A percentile compares a stretch with the other conserved stretches of the same genome.
phyloP scores from a whole-genome alignment of 768 basidiomycete species.

The Leccinum variicolor region DNA sequence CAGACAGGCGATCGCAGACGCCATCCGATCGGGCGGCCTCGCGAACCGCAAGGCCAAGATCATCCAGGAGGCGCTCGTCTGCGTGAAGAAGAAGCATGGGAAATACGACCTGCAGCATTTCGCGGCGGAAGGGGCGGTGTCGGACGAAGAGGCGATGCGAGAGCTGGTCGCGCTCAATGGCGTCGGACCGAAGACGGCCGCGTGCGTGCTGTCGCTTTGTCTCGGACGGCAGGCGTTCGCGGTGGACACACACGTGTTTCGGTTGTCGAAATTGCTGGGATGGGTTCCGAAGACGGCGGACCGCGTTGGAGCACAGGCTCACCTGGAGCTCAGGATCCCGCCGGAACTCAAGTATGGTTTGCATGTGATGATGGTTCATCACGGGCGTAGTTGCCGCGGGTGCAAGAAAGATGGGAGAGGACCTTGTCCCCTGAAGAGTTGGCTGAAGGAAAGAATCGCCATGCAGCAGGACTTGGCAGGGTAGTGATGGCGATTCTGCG shows the following conservation, averaged over 20 bases:
- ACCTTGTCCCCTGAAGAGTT: slow-evolving; percentile 35
- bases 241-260: slow-evolving; percentile 62
- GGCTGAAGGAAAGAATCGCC: slow-evolving; percentile 27
- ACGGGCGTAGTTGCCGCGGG: slow-evolving; percentile 52
- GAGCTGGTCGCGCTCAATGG: slow-evolving; percentile 55
- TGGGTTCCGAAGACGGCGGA: slow-evolving; percentile 44
- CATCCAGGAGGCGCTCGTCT: slow-evolving; percentile 43
- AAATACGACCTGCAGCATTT: slow-evolving; percentile 57
- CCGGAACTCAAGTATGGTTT: slow-evolving; percentile 53
- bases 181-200: slow-evolving; percentile 63
- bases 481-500: neutral
- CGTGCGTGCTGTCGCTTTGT: slow-evolving; percentile 60
- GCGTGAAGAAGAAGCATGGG: slow-evolving; percentile 45
- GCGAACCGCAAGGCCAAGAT: slow-evolving; percentile 59
- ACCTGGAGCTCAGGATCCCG: slow-evolving; percentile 53
- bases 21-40: slow-evolving; percentile 53
- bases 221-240: slow-evolving; percentile 59
- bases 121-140: slow-evolving; percentile 17
- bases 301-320: slow-evolving; percentile 53
- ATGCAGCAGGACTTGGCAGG: slow-evolving; percentile 18
- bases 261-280: slow-evolving; percentile 44
- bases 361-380: slow-evolving; percentile 57
- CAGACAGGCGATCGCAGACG: slow-evolving; percentile 40
- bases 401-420: slow-evolving; percentile 42
- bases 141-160: slow-evolving; percentile 52